Base-by-base conservation (phyloP, 345 rosid species). In the Sisymbrium altissimum region DNA sequence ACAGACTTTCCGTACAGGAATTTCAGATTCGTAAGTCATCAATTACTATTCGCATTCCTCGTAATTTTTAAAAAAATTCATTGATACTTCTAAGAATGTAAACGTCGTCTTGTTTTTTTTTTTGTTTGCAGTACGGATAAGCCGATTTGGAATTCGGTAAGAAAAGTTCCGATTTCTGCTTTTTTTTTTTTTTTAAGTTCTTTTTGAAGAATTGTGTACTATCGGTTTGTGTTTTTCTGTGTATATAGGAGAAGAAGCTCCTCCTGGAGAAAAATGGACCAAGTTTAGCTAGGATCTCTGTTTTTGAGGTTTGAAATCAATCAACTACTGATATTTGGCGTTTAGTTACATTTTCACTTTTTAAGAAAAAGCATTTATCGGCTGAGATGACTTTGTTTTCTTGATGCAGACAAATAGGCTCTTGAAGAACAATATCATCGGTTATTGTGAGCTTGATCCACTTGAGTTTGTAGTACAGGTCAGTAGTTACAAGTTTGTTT, bases 71-170 rank as follows among this genome's bases (percentile, higher is more conserved):
- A n/a, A n/a, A n/a, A n/a, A n/a, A n/a, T n/a, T n/a, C n/a, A n/a
- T 64, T 32, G 0, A 18, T 30, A 4, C 5, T 30, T 30, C 1
- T 5, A 2, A 21, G n/a, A 71, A 59, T 21, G 67, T 60, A 38
- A 65, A 58, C 18, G 29, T 1, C 10, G 5, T 77, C 7, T 70
- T 44, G 15, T 50, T n/a, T n/a, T n/a, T n/a, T n/a, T n/a, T n/a
- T n/a, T 2, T 72, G 25, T 64, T 33, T 84, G 82, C 91, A 94
- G 98, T 19, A 94, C 95, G 10, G 90, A 89, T n/a, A 88, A 80
- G 66, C 98, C 98, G 14, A 66, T 74, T 49, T 94, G 98, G 98
- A 91, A 83, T 48, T 86, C 93, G 65, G 98, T 94, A 77, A 86
- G 90, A 82, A 56, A 74, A 49, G 68, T 55, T 4, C 1, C 2